Evolutionary conservation across 495 filamentous ascomycete species (phyloP).

Genomic region (Penicillium nucicola): DNA sequence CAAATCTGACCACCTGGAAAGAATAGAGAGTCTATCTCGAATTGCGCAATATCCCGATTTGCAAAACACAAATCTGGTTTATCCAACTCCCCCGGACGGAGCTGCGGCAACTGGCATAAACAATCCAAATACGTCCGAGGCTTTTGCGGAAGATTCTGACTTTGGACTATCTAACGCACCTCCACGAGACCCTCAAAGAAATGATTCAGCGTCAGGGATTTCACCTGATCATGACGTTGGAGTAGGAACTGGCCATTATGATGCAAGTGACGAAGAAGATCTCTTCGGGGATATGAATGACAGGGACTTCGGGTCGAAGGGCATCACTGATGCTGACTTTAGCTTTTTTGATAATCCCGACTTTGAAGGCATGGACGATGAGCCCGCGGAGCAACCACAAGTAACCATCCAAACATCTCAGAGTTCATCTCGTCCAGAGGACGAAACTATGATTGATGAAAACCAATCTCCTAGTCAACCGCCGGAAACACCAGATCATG

Average conservation of each 20-base stretch:
- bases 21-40: constrained; percentile 46
- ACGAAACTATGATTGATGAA: background rate
- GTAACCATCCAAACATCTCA: constrained; percentile 11
- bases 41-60: constrained; percentile 50
- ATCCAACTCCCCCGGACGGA: constrained; percentile 85
- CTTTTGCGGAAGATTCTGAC: constrained; percentile 31
- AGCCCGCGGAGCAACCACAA: constrained; percentile 5
- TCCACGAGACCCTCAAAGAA: constrained; percentile 15
- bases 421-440: constrained; percentile 8
- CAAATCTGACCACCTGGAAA: constrained; percentile 23
- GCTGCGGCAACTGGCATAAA: constrained; percentile 42
- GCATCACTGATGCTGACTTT: constrained; percentile 86
- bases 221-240: constrained; percentile 17
- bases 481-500: background rate
- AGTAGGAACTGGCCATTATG: constrained; percentile 43
- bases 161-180: constrained; percentile 15
- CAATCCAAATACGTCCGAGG: constrained; percentile 19
- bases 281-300: constrained; percentile 69
- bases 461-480: background rate
- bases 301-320: constrained; percentile 74
- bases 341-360: constrained; percentile 79
- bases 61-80: constrained; percentile 62
- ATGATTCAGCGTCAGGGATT: constrained; percentile 16
- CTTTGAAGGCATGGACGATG: constrained; percentile 31
- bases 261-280: constrained; percentile 55